Percentiles rank a stretch among this genome's conserved stretches.
phyloP scores from a whole-genome alignment of 106 monocot species.

The Acorus gramineus region DNA sequence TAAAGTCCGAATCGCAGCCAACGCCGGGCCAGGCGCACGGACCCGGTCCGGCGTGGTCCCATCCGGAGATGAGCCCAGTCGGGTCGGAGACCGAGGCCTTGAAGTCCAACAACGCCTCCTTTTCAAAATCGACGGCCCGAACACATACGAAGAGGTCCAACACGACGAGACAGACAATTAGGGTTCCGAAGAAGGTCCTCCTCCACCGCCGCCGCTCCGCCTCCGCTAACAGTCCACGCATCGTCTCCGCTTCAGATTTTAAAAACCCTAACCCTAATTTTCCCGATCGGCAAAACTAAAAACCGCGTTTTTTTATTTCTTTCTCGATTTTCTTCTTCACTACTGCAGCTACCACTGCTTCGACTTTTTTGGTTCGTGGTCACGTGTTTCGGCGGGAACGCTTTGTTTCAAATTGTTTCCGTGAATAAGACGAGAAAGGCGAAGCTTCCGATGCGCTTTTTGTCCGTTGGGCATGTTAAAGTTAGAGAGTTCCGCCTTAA shows the following conservation, averaged over 20 bases:
- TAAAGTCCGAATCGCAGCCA: slow-evolving; percentile 23
- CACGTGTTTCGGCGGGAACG: too few relatives aligned
- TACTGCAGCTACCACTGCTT: too few relatives aligned
- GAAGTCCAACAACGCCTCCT: slow-evolving; percentile 32
- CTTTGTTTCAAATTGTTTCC: too few relatives aligned
- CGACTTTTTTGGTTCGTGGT: too few relatives aligned
- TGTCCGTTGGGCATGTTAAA: too few relatives aligned
- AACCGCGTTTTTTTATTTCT: too few relatives aligned
- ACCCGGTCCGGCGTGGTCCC: slow-evolving; percentile 17
- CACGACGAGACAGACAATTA: slow-evolving; percentile 4
- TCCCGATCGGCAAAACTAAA: neutral
- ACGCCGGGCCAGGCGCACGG: slow-evolving; percentile 45
- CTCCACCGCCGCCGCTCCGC: too few relatives aligned
- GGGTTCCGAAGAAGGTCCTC: neutral
- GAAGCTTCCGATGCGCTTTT: too few relatives aligned
- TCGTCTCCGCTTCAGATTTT: neutral
- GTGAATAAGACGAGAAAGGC: too few relatives aligned
- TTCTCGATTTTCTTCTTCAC: too few relatives aligned
- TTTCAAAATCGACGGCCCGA: slow-evolving; percentile 5
- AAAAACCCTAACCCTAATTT: slow-evolving; percentile 14
- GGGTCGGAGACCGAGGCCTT: slow-evolving; percentile 45
- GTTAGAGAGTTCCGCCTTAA: too few relatives aligned
- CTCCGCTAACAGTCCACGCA: too few relatives aligned
- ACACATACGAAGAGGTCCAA: neutral
- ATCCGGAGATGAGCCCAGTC: slow-evolving; percentile 23